A percentile compares a stretch with the other conserved stretches of the same genome.
phyloP scores from a whole-genome alignment of 1,284 basidiomycete genomes.

The Cryptococcus sp. region DNA sequence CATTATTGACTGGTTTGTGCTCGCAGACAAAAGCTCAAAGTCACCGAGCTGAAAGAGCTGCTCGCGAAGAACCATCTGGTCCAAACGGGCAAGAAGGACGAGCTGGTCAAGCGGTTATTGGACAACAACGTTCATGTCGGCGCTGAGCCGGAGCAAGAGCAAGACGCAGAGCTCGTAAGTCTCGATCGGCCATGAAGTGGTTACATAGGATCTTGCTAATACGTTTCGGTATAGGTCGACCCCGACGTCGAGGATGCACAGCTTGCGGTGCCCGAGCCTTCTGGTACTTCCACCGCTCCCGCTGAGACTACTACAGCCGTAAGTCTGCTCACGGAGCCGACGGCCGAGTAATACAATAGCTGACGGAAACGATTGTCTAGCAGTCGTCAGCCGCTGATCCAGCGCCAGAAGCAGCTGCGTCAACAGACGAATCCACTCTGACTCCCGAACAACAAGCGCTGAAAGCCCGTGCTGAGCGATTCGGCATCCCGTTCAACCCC shows the following conservation, averaged over 20 bases:
- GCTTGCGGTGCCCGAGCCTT: background rate
- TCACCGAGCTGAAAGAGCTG: constrained; percentile 54
- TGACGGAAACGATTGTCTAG: background rate
- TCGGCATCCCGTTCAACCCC: constrained; percentile 48
- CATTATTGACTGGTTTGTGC: background rate
- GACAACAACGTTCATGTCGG: constrained; percentile 38
- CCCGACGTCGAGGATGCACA: constrained; percentile 9
- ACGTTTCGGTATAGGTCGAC: constrained; percentile 11
- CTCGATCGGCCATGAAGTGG: too few relatives aligned
- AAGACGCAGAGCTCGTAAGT: constrained; percentile 29
- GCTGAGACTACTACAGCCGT: constrained; percentile 11
- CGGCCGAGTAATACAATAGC: background rate
- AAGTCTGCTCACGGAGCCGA: constrained; percentile 2
- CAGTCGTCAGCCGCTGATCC: constrained; percentile 1
- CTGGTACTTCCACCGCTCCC: constrained; percentile 5
- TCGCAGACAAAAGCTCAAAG: constrained; percentile 52
- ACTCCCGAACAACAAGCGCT: constrained; percentile 48
- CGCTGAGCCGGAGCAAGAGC: constrained; percentile 18
- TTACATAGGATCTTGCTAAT: too few relatives aligned
- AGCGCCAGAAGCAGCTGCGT: constrained; percentile 5
- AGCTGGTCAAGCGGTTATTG: constrained; percentile 51
- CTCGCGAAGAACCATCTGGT: constrained; percentile 42
- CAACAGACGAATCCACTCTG: constrained; percentile 20
- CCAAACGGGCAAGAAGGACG: constrained; percentile 53
- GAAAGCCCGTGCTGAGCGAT: constrained; percentile 50